Evolutionary conservation across 116 monocot species (phyloP), one percentile per base, ranked within the genome.

Genomic region (Cymodocea nodosa): DNA sequence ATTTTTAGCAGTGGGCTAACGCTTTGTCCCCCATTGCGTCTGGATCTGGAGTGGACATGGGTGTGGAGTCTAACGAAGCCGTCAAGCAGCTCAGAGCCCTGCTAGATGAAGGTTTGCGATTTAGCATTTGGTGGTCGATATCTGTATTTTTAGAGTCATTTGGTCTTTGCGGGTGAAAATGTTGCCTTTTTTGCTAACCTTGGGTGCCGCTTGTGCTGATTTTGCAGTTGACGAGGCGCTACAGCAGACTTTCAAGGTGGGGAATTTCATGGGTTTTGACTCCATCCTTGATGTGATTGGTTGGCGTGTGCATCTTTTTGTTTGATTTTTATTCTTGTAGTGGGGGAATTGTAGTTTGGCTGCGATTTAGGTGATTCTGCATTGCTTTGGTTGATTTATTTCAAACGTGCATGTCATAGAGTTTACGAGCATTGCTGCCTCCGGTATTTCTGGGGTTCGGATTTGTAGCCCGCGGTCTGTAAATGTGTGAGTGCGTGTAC

Each of bases 51-150:
- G 36, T 34, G 35, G 73, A 49, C 15, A 85, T 85, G 85, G 81
- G 76, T 62, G 30, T 51, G 6, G 72, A 79, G 35, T 77, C 77
- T 5, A 79, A 77, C 51, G 83, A 85, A 0, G 81, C 83, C 50
- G 70, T 90, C 73, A 81, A 80, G 79, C 86, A 86, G 82, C 77
- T 90, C 20, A 73, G 64, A 23, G 76, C 72, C 35, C 84, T 90
- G 35, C 74, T 82, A 64, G 82, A 86, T n/a, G 51, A 81, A 74
- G 75, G 90, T 90, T 18, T 19, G 71, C 25, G 59, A 24, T 30
- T 50, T 24, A 13, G 15, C 50, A 17, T 73, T 60, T 55, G 24
- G 56, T 0, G n/a, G 8, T 0, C 40, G 16, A 67, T 12, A 5
- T 37, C n/a, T 36, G 36, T 20, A 59, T 40, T 64, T 30, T n/a